Evolutionary conservation across 1,139 yeast genomes (phyloP), one percentile per base, ranked within the genome.

Genomic region (Magnusiomyces sp.): DNA sequence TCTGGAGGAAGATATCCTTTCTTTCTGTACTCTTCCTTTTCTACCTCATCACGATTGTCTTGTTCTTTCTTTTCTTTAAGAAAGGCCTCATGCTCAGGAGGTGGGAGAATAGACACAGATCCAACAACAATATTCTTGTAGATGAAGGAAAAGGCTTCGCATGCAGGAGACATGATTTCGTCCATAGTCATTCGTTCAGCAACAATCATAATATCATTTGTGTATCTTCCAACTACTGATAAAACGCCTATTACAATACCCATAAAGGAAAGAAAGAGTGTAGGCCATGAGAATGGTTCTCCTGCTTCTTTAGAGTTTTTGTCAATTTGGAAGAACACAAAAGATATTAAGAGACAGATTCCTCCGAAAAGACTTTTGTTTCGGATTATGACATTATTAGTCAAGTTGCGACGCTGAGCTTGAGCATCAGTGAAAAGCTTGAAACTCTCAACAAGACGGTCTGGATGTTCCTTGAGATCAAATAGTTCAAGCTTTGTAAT

Each of bases 391-490:
- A 49, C 46, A 17, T 49, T 50, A 50, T 58, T 59, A 43, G 57
- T 55, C 27, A 55, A 49, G 43, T 55, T 55, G 10, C 55, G 56
- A 32, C 61, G 58, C 47, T 58, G 59, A 10, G 58, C 56, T 27
- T 53, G 54, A 17, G 56, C 55, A 29, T 57, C 60, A 16, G 59
- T 51, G 40, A 55, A 51, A 33, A 59, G 53, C 43, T 50, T 55
- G 50, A 57, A 46, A 2, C 58, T 55, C 20, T 46, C 47, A 34
- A 44, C 45, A 4, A 13, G 38, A 6, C 45, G 45, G 16, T 42
- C 32, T 17, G 23, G 14, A 9, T 37, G 29, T 19, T 14, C 40
- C n/a, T 9, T 17, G 14, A 49, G 38, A 13, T 42, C 42, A 14
- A 34, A 9, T 20, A 49, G 27, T 10, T 31, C 49, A 10, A 46